Evolutionary conservation across 176 grass and related monocot species (phyloP), one percentile per base, ranked within the genome.

Genomic region (Hordeum marinum): DNA sequence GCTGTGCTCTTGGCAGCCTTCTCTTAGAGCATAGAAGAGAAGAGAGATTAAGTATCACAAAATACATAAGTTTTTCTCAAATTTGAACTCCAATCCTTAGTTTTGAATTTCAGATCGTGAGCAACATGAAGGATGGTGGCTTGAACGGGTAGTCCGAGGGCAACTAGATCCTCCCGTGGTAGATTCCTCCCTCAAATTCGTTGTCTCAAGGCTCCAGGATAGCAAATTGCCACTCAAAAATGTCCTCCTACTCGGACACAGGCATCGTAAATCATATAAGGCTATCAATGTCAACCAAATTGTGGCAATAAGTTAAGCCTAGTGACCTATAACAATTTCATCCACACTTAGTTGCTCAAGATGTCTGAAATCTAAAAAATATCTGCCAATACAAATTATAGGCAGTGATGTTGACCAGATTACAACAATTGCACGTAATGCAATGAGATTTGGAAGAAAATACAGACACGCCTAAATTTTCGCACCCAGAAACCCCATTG

Each of bases 181-280:
- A 99, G 57, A 99, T 94, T 75, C 96, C 96, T 68, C 96, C 96
- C 84, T 99, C 96, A 74, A 99, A 99, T 68, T 99, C 96, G 7
- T 91, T 94, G 79, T 95, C 96, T 65, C 88, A 48, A 15, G 96
- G 96, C 24, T 93, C 93, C 55, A 88, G 50, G 63, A 99, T 99
- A 37, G 96, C 96, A 91, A 99, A 99, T 46, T 99, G 96, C 96
- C 96, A 99, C 86, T 99, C 96, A 25, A 99, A 99, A 67, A 99
- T 99, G 78, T 99, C 93, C 64, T 99, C 91, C 93, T 97, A 45
- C 64, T 78, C 59, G 82, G 70, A 78, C 52, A 40, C 35, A 68
- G 32, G 39, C 62, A 68, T 32, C 15, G 8, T 27, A 35, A 60
- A 32, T 34, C 25, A 76, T 24, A 77, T 27, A 15, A 41, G 11